Base-by-base conservation (phyloP, 2,329 filamentous ascomycete genomes). In the Cladophialophora bantiana region DNA sequence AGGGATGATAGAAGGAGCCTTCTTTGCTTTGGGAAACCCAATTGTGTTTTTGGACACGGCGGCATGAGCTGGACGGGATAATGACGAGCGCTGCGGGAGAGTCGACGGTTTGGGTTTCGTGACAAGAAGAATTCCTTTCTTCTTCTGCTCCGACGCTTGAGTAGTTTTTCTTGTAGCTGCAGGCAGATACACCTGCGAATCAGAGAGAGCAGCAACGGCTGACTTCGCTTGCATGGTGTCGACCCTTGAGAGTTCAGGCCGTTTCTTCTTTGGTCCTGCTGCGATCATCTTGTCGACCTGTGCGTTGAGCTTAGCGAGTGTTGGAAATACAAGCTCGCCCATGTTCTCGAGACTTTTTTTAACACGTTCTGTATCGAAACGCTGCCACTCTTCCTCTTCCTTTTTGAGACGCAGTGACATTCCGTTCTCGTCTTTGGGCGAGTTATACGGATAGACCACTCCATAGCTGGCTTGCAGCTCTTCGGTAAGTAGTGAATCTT, bases 11-110 rank as follows among this genome's bases (percentile, higher is more conserved):
- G 77, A 77, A 20, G 83, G 83, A 2, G 83, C 80, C 10, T 81
- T 80, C 38, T 92, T 87, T 38, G 94, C 93, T 77, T 90, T 92
- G 64, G 87, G 91, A 76, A 96, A 97, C 15, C 94, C 94, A 50
- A 97, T 85, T 0, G 93, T 97, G 63, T 88, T 94, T 69, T 89
- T 88, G 1, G 93, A 96, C 5, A 88, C 88, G 5, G 86, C 86
- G 26, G 86, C 84, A 1, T 90, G 85, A 83, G 7, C 84, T 84
- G 70, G 87, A 86, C 55, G 88, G 86, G 72, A 86, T 83, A 9
- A 78, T 75, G n/a, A 83, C 83, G 0, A 83, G 78, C 67, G 84
- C 85, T 7, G 81, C 79, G 2, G 83, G 78, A 4, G 78, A 72
- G 10, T 15, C 9, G 56, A 31, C 36, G 52, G 52, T 31, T 62